Evolutionary conservation across 306 rosid genomes (phyloP).

Genomic region (Datisca glomerata): DNA sequence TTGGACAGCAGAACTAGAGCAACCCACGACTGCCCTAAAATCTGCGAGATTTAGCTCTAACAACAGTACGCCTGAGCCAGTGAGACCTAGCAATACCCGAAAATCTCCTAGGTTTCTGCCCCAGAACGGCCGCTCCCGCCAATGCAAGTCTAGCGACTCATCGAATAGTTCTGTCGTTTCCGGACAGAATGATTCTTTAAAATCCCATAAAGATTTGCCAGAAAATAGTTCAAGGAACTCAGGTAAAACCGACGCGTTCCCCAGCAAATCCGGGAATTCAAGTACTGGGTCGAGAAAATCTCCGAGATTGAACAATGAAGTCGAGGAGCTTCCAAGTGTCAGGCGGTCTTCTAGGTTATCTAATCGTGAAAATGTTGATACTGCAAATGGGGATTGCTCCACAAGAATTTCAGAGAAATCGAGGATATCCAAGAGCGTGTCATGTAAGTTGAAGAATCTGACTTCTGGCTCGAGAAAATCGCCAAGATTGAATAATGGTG

Average conservation of each 20-base stretch:
- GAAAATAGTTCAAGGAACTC: constrained; percentile 9
- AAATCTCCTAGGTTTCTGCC: constrained; percentile 40
- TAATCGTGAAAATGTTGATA: neutral
- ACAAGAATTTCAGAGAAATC: constrained; percentile 9
- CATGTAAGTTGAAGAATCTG: neutral
- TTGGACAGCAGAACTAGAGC: neutral
- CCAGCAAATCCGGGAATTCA: neutral
- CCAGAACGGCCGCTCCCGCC: constrained; percentile 4
- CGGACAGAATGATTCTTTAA: neutral
- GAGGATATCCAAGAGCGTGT: neutral
- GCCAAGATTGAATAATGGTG: constrained; percentile 2
- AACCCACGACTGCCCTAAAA: neutral
- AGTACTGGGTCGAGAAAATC: constrained; percentile 18
- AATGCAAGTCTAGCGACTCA: constrained; percentile 4
- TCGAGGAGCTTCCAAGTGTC: constrained; percentile 10
- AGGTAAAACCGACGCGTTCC: constrained; percentile 5
- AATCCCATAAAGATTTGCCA: neutral
- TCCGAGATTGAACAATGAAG: constrained; percentile 15
- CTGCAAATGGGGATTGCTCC: neutral
- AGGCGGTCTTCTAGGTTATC: constrained; percentile 39
- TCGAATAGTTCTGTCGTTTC: constrained; percentile 4
- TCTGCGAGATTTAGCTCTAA: constrained; percentile 1
- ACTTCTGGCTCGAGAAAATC: constrained; percentile 10
- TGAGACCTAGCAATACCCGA: constrained; percentile 2
- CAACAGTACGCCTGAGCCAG: neutral